These are phyloP conservation scores for Straminergon stramineum DNA, from an alignment of 225 moss, liverwort and hornwort species.

Conservation along the genomic window DNA sequence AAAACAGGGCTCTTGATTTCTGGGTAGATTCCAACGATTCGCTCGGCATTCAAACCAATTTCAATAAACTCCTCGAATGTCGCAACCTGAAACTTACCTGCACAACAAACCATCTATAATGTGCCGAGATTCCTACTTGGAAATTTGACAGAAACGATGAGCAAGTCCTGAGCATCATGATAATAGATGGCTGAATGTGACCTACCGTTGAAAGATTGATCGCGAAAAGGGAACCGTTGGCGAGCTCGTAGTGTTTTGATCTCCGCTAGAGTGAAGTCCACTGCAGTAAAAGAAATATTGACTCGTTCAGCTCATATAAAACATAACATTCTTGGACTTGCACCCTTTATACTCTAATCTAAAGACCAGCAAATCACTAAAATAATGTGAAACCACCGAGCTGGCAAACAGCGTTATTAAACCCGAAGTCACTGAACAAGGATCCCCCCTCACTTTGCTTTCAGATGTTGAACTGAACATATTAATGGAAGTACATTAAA, in stretches of 20 bases:
- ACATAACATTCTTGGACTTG: neutral
- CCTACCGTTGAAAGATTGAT: constrained; percentile 69
- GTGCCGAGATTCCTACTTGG: neutral
- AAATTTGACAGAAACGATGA: neutral
- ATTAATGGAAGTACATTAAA: neutral
- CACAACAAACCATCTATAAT: neutral
- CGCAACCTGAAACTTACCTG: constrained; percentile 58
- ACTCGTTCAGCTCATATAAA: neutral
- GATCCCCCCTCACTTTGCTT: neutral
- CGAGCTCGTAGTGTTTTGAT: constrained; percentile 65
- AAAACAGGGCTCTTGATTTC: constrained; percentile 88
- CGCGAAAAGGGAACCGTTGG: constrained; percentile 60
- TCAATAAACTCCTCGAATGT: constrained; percentile 83
- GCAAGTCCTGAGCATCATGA: neutral
- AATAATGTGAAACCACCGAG: neutral
- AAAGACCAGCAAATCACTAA: neutral
- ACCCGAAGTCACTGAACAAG: neutral
- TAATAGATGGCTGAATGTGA: neutral
- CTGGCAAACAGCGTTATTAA: neutral
- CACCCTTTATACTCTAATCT: neutral
- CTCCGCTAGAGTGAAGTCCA: constrained; percentile 84
- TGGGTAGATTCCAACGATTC: constrained; percentile 78
- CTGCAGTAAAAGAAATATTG: constrained; percentile 11
- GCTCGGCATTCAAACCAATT: constrained; percentile 54
- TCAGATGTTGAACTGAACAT: neutral